Conservation (phyloP, 73 alveolate genomes). For the Tetrahymena thermophila region DNA sequence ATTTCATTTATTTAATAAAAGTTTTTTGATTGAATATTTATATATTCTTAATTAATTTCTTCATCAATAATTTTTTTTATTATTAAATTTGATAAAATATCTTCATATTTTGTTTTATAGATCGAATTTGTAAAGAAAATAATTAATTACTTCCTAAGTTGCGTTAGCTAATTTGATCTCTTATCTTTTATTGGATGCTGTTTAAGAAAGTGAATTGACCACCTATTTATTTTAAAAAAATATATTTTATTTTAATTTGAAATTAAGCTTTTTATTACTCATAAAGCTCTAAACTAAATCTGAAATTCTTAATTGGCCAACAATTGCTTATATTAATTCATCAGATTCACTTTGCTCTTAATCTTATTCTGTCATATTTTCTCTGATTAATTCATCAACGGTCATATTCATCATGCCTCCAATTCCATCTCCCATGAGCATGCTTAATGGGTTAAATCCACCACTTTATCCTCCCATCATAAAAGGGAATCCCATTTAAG, state of each 20-base stretch:
- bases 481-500: not conserved
- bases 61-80: too few relatives aligned
- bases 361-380: not conserved
- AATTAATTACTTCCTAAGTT: not conserved
- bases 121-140: not conserved
- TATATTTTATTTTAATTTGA: not conserved
- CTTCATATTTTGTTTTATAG: too few relatives aligned
- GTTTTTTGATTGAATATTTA: not conserved
- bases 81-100: too few relatives aligned
- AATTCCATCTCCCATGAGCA: not conserved
- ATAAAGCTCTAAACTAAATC: not conserved
- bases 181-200: not conserved
- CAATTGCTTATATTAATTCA: not conserved
- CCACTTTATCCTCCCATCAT: not conserved
- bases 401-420: not conserved
- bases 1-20: too few relatives aligned
- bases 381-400: not conserved
- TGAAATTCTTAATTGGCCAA: not conserved
- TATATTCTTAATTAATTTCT: too few relatives aligned
- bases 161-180: not conserved
- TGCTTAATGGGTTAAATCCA: not conserved
- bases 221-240: not conserved
- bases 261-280: not conserved
- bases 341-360: not conserved
- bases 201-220: not conserved